Conservation (phyloP, 768 basidiomycete species). For the Kwoniella bestiolae region DNA sequence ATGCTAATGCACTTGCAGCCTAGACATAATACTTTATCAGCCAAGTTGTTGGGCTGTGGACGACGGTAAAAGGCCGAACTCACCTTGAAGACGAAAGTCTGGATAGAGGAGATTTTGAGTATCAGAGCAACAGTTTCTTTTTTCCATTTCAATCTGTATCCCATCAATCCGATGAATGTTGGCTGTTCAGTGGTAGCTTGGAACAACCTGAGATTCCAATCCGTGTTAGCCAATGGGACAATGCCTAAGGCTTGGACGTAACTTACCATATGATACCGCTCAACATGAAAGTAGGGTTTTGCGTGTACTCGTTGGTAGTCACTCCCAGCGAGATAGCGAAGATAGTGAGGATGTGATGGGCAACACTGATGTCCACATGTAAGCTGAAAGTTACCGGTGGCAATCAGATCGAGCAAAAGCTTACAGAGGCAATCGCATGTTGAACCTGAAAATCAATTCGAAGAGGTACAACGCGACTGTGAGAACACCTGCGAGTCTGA, state of each 20-base stretch:
- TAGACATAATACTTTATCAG: too few species aligned
- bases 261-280: slow-evolving; percentile 39
- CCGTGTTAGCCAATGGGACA: neutral
- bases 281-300: slow-evolving; percentile 27
- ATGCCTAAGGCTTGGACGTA: neutral
- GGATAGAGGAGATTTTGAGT: slow-evolving; percentile 36
- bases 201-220: slow-evolving; percentile 30
- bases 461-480: slow-evolving; percentile 36
- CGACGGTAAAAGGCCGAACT: too few species aligned
- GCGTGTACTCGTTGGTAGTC: slow-evolving; percentile 39
- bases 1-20: slow-evolving; percentile 35
- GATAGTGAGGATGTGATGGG: slow-evolving; percentile 44
- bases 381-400: neutral
- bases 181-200: slow-evolving; percentile 48
- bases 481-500: slow-evolving; percentile 31
- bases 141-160: slow-evolving; percentile 40
- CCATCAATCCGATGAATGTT: slow-evolving; percentile 38
- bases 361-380: slow-evolving; percentile 23
- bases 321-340: slow-evolving; percentile 40
- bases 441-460: slow-evolving; percentile 41
- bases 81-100: slow-evolving; percentile 42
- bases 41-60: too few species aligned
- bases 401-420: neutral
- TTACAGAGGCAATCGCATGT: slow-evolving; percentile 44
- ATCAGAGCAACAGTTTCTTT: slow-evolving; percentile 16